These are phyloP conservation scores for Quercus lobata DNA, from an alignment of 331 rosid genomes.

Conservation along the genomic window DNA sequence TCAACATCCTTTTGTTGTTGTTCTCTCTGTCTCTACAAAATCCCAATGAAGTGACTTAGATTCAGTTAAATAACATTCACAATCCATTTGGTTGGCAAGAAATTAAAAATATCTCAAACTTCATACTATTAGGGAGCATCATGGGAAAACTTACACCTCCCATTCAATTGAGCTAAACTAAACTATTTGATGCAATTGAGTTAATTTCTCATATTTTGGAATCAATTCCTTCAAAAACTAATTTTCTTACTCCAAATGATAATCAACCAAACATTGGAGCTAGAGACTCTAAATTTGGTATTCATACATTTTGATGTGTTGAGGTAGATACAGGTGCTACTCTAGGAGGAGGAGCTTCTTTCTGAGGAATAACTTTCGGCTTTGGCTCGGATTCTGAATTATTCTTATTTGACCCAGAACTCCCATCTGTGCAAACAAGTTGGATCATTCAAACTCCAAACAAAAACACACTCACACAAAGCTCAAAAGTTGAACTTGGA, in stretches of 20 bases:
- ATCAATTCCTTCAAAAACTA: conserved; percentile 27
- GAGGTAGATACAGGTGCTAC: conserved; percentile 24
- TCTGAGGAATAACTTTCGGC: conserved; percentile 56
- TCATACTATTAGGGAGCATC: conserved; percentile 17
- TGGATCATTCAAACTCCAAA: conserved; percentile 14
- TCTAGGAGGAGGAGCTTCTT: conserved; percentile 50
- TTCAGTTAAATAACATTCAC: background rate
- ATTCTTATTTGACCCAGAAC: conserved; percentile 87
- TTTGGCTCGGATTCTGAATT: conserved; percentile 71
- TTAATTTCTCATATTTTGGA: conserved; percentile 44
- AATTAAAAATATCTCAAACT: background rate
- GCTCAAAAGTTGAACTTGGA: conserved; percentile 21
- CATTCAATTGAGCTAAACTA: conserved; percentile 37
- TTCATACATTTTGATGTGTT: conserved; percentile 71
- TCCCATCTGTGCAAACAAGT: conserved; percentile 56
- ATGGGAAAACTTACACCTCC: conserved; percentile 24
- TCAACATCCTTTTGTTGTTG: conserved; percentile 66
- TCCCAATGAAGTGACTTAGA: conserved; percentile 2
- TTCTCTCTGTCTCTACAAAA: conserved; percentile 76
- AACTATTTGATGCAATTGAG: conserved; percentile 32
- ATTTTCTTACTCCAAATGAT: conserved; percentile 34
- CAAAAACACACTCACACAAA: background rate
- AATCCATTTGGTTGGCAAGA: background rate
- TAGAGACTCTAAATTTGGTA: conserved; percentile 45
- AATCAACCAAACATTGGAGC: conserved; percentile 44